Base-by-base conservation (phyloP, 164 flowering plant species). In the Santalum album region DNA sequence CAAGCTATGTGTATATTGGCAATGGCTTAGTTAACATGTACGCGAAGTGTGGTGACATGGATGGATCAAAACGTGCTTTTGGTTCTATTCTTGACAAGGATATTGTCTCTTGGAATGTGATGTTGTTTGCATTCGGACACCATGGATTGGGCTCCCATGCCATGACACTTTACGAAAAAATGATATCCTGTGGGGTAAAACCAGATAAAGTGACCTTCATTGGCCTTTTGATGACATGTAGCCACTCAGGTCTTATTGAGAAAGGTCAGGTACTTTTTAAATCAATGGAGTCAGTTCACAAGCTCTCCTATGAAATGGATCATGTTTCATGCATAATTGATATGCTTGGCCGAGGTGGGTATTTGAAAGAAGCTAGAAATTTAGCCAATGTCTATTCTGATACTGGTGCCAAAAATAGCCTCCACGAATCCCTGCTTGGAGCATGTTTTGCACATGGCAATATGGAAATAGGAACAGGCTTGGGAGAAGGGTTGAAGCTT, bases 11-110 rank as follows among this genome's bases (percentile, higher is more conserved):
- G 12, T 82, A 80, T 62, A 80, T 79, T 25, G 85, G 79, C 59
- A 87, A 82, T 67, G 78, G 84, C 21, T 71, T 87, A 23, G 64
- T 87, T 19, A 78, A 84, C 68, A 80, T 82, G 86, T 87, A 84
- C 61, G 79, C 84, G 7, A 81, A 82, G 65, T 79, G 85, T 54
- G 89, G 96, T 20, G 82, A 82, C 46, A n/a, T n/a, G n/a, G n/a
- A n/a, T n/a, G n/a, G n/a, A n/a, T n/a, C n/a, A n/a, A 34, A 84
- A 38, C 29, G 25, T 40, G 80, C 74, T 38, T 84, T 87, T 53
- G 10, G 21, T 25, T 76, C 73, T 24, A 69, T 84, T 56, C 1
- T 40, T 4, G 54, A 53, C 23, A 76, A 72, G 57, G 77, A 78
- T 58, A 46, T 78, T 65, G 75, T 84, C 22, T 79, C 92, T 21